Conservation (phyloP, 805 yeast species). For the Zygoascus ofunaensis region DNA sequence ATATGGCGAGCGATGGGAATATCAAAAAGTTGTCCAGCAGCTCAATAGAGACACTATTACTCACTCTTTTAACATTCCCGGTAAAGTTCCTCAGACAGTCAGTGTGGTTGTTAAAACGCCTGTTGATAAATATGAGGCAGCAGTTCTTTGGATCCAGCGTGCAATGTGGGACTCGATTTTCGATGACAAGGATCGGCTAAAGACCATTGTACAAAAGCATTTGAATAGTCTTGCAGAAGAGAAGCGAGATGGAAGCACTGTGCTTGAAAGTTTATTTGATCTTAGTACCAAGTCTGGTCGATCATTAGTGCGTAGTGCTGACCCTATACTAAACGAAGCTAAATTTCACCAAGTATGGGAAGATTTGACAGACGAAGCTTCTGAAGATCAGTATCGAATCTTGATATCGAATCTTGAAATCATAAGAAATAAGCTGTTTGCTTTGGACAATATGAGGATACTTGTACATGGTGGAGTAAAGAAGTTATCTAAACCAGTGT, state of each 20-base stretch:
- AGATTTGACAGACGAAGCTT: conserved; percentile 41
- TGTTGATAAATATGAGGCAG: conserved; percentile 50
- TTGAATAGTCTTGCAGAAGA: conserved; percentile 51
- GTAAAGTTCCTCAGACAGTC: conserved; percentile 57
- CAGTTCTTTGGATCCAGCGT: conserved; percentile 68
- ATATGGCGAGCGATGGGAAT: conserved; percentile 51
- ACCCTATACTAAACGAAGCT: conserved; percentile 53
- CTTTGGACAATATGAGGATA: conserved; percentile 51
- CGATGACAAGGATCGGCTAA: conserved; percentile 68
- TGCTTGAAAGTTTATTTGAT: conserved; percentile 57
- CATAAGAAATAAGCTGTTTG: conserved; percentile 45
- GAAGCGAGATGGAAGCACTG: conserved; percentile 52
- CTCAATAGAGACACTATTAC: conserved; percentile 63
- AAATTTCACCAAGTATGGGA: conserved; percentile 41
- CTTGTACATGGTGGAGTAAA: conserved; percentile 62
- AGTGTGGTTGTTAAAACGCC: conserved; percentile 54
- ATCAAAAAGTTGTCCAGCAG: conserved; percentile 66
- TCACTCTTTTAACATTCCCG: conserved; percentile 48
- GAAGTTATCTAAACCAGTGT: conserved; percentile 45
- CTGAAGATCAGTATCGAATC: conserved; percentile 28
- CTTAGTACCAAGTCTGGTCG: conserved; percentile 45
- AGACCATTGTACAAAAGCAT: conserved; percentile 53
- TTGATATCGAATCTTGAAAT: conserved; percentile 43
- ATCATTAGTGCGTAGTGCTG: conserved; percentile 58
- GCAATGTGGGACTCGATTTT: conserved; percentile 58